These are phyloP conservation scores for Starmerella tilneyi DNA, from an alignment of 805 yeast species.

Conservation along the genomic window DNA sequence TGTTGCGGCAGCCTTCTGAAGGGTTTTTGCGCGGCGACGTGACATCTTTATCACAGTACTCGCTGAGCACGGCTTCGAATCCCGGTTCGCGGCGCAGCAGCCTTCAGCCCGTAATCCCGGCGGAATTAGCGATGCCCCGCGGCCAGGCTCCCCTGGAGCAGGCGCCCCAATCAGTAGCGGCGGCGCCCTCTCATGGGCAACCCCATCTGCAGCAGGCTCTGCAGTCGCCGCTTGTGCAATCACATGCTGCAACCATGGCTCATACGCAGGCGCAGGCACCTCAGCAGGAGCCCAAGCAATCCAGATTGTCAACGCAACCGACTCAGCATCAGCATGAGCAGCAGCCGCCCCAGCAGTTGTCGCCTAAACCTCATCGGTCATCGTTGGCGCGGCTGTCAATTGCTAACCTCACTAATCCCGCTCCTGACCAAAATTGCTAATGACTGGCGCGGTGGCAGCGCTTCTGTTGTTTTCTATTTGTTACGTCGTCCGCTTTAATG, in stretches of 20 bases:
- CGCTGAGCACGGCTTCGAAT: slow-evolving; percentile 12
- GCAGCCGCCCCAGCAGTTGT: slow-evolving; percentile 7
- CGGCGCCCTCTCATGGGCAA: too few relatives aligned
- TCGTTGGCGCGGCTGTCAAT: slow-evolving; percentile 16
- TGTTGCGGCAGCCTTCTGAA: slow-evolving; percentile 16
- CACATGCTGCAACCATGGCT: not conserved
- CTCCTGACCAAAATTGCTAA: not conserved
- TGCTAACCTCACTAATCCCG: slow-evolving; percentile 16
- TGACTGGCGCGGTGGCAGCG: too few relatives aligned
- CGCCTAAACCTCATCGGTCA: slow-evolving; percentile 1
- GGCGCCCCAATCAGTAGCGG: not conserved
- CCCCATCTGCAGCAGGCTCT: slow-evolving; percentile 6
- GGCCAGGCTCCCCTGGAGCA: not conserved
- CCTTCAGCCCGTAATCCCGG: slow-evolving; percentile 8
- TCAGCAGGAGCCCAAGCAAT: too few relatives aligned
- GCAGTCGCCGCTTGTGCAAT: slow-evolving; percentile 1
- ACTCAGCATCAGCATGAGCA: not conserved
- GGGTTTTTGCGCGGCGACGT: slow-evolving; percentile 12
- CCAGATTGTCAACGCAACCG: not conserved
- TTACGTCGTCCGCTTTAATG: too few relatives aligned
- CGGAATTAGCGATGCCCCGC: slow-evolving; percentile 10
- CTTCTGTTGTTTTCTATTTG: not conserved
- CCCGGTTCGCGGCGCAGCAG: slow-evolving; percentile 15
- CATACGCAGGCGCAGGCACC: too few relatives aligned
- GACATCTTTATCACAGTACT: slow-evolving; percentile 21